Conservation (phyloP, 208 protist genomes). For the Kentomonas sorsogonicus region DNA sequence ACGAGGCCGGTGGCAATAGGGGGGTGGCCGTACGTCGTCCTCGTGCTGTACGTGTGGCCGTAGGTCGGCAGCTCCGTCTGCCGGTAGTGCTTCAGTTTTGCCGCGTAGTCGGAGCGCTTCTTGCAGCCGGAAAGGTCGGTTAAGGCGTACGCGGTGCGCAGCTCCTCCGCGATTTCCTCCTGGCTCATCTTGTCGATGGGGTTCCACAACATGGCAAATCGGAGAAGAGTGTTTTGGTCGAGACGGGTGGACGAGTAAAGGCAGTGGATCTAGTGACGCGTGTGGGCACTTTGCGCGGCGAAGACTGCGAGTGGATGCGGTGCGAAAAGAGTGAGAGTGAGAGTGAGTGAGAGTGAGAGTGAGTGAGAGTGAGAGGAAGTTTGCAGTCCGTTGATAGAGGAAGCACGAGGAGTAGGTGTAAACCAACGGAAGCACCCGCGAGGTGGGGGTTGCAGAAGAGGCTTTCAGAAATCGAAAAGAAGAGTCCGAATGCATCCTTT, state of each 20-base stretch:
- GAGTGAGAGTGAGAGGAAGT: no score
- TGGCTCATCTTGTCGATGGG: conserved; percentile 40
- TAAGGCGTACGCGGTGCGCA: conserved; percentile 53
- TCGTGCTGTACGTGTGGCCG: conserved; percentile 54
- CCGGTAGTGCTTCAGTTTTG: conserved; percentile 43
- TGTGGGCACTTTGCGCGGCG: no score
- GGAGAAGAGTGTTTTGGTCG: no score
- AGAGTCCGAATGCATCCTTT: neutral
- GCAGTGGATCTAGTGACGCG: no score
- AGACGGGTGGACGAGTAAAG: no score
- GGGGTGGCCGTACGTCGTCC: conserved; percentile 64
- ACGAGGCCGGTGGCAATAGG: conserved; percentile 69
- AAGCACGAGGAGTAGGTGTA: no score
- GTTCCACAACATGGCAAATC: conserved; percentile 25
- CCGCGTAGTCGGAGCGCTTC: conserved; percentile 56
- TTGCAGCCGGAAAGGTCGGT: conserved; percentile 61
- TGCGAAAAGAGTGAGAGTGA: no score
- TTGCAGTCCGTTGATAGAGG: no score
- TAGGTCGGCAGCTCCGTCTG: conserved; percentile 25
- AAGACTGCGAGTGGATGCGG: no score
- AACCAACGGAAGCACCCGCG: neutral
- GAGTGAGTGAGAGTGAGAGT: no score
- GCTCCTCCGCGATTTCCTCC: conserved; percentile 62
- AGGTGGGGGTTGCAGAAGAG: neutral
- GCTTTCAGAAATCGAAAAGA: neutral